Conservation (phyloP, 1,284 basidiomycete genomes). For the Leccinum solheimii region DNA sequence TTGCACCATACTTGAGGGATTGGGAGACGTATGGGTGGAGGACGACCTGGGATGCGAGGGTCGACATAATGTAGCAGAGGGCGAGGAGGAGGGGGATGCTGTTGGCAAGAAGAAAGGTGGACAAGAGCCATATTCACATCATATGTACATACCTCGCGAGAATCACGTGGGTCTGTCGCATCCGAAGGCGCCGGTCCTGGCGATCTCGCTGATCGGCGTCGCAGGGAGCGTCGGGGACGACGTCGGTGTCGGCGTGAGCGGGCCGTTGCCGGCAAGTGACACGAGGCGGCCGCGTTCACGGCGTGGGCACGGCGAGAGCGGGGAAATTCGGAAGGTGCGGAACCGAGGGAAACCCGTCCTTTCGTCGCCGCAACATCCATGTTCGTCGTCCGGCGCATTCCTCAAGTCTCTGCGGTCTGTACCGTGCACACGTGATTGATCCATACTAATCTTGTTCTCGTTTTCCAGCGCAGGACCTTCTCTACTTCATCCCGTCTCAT, state of each 20-base stretch:
- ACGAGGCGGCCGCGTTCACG: background rate
- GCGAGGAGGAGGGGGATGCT: slow-evolving; percentile 16
- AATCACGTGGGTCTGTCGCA: slow-evolving; percentile 34
- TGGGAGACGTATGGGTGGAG: slow-evolving; percentile 82
- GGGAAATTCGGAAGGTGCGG: slow-evolving; percentile 23
- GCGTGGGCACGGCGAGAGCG: slow-evolving; percentile 6
- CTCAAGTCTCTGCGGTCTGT: slow-evolving; percentile 20
- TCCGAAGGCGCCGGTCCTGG: slow-evolving; percentile 9
- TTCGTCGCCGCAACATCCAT: background rate
- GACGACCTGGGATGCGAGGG: slow-evolving; percentile 71
- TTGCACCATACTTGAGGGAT: slow-evolving; percentile 73
- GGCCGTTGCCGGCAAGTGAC: background rate
- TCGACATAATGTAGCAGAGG: slow-evolving; percentile 48
- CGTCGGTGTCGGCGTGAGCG: background rate
- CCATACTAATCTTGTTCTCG: background rate
- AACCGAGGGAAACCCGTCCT: background rate
- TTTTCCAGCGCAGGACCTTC: slow-evolving; percentile 27
- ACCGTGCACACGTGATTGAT: slow-evolving; percentile 27
- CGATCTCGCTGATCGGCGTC: background rate
- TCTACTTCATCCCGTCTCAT: slow-evolving; percentile 45
- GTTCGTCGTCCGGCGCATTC: slow-evolving; percentile 12
- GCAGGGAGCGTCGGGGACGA: background rate
- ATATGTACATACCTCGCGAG: slow-evolving; percentile 11
- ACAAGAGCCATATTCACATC: background rate
- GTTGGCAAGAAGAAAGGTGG: background rate